Percentiles rank a stretch among this genome's conserved stretches.
These are phyloP conservation scores for Cinchona pubescens DNA, from an alignment of 257 asterid species.

Conservation along the genomic window DNA sequence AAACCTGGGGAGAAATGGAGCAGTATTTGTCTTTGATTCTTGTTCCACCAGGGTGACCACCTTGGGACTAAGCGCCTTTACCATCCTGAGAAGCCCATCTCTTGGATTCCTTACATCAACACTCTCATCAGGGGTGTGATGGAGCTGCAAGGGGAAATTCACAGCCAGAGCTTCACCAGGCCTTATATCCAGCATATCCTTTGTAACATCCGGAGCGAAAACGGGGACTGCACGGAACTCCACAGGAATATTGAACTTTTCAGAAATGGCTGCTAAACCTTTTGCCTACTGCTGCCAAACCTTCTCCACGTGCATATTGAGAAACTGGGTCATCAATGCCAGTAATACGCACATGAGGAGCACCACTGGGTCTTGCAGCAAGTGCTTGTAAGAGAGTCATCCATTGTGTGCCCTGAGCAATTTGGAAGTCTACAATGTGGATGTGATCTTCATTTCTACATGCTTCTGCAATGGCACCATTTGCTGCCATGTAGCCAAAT, in stretches of 20 bases:
- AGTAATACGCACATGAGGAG: conserved; percentile 85
- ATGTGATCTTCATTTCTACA: conserved; percentile 71
- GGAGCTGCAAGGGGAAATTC: conserved; percentile 83
- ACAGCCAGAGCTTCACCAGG: conserved; percentile 83
- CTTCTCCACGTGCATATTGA: conserved; percentile 74
- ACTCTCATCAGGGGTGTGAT: conserved; percentile 90
- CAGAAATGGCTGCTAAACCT: conserved; percentile 59
- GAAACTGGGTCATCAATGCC: conserved; percentile 92
- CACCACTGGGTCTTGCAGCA: conserved; percentile 83
- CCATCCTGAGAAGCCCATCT: conserved; percentile 76
- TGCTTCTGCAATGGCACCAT: conserved; percentile 91
- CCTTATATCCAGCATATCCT: conserved; percentile 65
- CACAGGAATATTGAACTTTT: conserved; percentile 60
- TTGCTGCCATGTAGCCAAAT: conserved; percentile 95
- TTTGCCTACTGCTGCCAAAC: conserved; percentile 48
- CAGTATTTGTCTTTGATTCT: conserved; percentile 86
- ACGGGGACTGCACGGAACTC: conserved; percentile 85
- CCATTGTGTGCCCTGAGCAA: conserved; percentile 96
- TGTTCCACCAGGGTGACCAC: conserved; percentile 88
- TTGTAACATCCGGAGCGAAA: conserved; percentile 56
- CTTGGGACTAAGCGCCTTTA: conserved; percentile 61
- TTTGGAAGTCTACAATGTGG: conserved; percentile 87
- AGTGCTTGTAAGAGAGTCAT: conserved; percentile 86
- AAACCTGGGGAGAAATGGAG: conserved; percentile 72
- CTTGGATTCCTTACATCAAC: conserved; percentile 82